These are phyloP conservation scores for Lanmaoa rubissima DNA, from an alignment of 768 basidiomycete species.

Conservation along the genomic window DNA sequence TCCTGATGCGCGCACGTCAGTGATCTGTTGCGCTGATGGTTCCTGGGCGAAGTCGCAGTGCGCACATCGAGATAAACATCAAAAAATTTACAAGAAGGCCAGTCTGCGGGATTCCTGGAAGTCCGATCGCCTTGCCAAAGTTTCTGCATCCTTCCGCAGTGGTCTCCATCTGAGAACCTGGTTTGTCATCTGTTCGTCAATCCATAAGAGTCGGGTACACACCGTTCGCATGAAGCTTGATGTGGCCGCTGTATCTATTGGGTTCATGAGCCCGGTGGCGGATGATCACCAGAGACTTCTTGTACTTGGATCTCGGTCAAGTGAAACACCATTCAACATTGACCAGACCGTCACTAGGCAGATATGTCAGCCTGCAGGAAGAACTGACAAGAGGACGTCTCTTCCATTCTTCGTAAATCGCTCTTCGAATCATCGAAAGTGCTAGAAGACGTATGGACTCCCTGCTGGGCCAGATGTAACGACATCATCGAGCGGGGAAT, in stretches of 20 bases:
- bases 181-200: neutral
- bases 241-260: neutral
- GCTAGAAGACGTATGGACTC: constrained; percentile 13
- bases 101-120: constrained; percentile 8
- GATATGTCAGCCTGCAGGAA: constrained; percentile 6
- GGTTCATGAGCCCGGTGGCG: constrained; percentile 20
- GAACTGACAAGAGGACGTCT: neutral
- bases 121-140: constrained; percentile 14
- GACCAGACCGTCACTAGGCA: constrained; percentile 5
- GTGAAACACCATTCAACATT: neutral
- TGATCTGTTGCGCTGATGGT: constrained; percentile 21
- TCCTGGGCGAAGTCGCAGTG: constrained; percentile 18
- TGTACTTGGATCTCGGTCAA: constrained; percentile 1
- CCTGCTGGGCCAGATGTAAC: no score
- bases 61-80: constrained; percentile 18
- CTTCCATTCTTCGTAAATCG: constrained; percentile 25
- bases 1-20: constrained; percentile 4
- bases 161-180: neutral
- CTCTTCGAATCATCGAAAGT: constrained; percentile 15
- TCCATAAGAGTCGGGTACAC: neutral
- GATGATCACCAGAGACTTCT: constrained; percentile 5
- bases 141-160: neutral
- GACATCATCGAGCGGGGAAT: no score
- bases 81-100: constrained; percentile 15
- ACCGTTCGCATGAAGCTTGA: constrained; percentile 4